Percentiles rank a stretch among this genome's conserved stretches.
Evolutionary conservation across 2,329 filamentous ascomycete genomes (phyloP).

Genomic region (Aureobasidium uvarum): DNA sequence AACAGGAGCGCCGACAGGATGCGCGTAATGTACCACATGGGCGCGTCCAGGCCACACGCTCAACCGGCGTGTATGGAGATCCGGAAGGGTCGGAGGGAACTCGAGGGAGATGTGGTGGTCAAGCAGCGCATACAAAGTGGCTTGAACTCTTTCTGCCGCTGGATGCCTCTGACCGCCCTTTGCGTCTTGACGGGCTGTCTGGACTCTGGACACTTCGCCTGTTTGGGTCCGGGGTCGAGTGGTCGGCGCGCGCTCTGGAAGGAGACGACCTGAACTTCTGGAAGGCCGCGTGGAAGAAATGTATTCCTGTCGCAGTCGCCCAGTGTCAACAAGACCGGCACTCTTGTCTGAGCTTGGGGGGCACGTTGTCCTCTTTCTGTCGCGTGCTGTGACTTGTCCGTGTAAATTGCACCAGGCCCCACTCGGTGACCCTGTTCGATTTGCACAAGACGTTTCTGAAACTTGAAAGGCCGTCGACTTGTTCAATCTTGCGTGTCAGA

Average conservation of each 20-base stretch:
- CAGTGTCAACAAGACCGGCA: not conserved
- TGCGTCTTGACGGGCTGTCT: not conserved
- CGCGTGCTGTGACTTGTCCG: conserved; percentile 1
- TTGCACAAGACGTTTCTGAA: not conserved
- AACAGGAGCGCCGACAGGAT: conserved; percentile 78
- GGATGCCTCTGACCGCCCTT: conserved; percentile 24
- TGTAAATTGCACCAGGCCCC: not conserved
- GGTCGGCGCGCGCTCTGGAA: not conserved
- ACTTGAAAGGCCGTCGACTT: not conserved
- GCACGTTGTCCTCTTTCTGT: conserved; percentile 19
- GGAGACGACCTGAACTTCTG: conserved; percentile 1
- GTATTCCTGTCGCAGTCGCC: not conserved
- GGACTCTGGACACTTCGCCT: not conserved
- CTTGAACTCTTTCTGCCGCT: conserved; percentile 22
- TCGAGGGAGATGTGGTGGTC: not conserved
- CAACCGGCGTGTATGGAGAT: conserved; percentile 21
- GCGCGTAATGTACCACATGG: conserved; percentile 75
- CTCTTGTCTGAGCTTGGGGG: not conserved
- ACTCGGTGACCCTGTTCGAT: conserved; percentile 4
- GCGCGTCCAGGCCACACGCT: conserved; percentile 24
- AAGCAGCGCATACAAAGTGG: conserved; percentile 16
- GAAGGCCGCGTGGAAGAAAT: conserved; percentile 4
- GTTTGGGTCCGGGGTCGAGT: not conserved
- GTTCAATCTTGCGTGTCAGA: not conserved
- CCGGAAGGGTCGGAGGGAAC: conserved; percentile 2